Conservation (phyloP, 768 basidiomycete genomes). For the Suillus subalutaceus region DNA sequence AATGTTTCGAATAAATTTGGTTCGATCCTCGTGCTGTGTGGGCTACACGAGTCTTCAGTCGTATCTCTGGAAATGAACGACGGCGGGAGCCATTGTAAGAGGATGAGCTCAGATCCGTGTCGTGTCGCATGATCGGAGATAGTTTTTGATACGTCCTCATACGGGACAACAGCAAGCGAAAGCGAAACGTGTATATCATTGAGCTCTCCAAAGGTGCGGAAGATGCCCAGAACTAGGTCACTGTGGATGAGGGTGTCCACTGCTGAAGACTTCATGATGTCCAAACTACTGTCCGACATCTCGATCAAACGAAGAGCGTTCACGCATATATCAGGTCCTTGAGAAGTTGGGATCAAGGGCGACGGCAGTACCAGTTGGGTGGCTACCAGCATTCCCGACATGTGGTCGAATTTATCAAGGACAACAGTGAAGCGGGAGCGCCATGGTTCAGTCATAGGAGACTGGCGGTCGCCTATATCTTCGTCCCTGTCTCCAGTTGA, state of each 20-base stretch:
- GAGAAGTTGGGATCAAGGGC: not conserved
- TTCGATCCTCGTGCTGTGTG: slow-evolving; percentile 22
- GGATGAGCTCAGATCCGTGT: slow-evolving; percentile 67
- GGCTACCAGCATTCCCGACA: slow-evolving; percentile 88
- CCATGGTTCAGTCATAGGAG: slow-evolving; percentile 11
- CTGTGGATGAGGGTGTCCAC: slow-evolving; percentile 67
- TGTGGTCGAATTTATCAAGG: slow-evolving; percentile 87
- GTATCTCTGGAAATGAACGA: slow-evolving; percentile 31
- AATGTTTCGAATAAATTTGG: slow-evolving; percentile 78
- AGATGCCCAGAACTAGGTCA: slow-evolving; percentile 73
- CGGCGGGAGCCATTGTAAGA: slow-evolving; percentile 82
- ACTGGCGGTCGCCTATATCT: not conserved
- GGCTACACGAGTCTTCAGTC: slow-evolving; percentile 28
- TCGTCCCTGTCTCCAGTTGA: not conserved
- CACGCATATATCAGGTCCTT: not conserved
- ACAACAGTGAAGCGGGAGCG: slow-evolving; percentile 72
- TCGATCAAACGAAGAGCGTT: slow-evolving; percentile 84
- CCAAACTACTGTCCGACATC: slow-evolving; percentile 83
- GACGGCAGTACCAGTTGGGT: slow-evolving; percentile 63
- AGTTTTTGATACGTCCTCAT: slow-evolving; percentile 69
- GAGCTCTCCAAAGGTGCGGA: slow-evolving; percentile 77
- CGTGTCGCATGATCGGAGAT: slow-evolving; percentile 64
- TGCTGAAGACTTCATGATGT: slow-evolving; percentile 79
- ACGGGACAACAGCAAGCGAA: slow-evolving; percentile 71
- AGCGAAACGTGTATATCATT: slow-evolving; percentile 67